Conservation (phyloP, 768 basidiomycete species). For the Daedaleopsis sinensis region DNA sequence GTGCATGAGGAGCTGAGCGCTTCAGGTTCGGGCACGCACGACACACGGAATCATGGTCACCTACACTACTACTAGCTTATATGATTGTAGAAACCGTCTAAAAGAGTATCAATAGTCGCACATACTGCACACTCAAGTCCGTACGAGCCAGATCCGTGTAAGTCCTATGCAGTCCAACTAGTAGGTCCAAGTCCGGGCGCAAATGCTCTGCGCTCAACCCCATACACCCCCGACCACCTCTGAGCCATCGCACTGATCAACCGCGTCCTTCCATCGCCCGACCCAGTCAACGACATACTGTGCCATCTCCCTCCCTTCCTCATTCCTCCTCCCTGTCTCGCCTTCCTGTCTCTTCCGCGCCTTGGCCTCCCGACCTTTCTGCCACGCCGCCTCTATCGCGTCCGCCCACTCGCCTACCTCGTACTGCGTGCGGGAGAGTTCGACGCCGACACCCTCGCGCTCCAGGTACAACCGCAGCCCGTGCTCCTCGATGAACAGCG, state of each 20-base stretch:
- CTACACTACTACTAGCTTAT: too few relatives aligned
- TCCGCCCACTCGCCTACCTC: slow-evolving; percentile 76
- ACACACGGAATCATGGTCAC: too few relatives aligned
- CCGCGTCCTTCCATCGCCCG: slow-evolving; percentile 28
- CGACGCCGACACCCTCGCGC: slow-evolving; percentile 67
- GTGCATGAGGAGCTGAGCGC: too few relatives aligned
- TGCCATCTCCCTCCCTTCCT: slow-evolving; percentile 52
- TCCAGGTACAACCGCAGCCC: slow-evolving; percentile 69
- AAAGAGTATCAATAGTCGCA: too few relatives aligned
- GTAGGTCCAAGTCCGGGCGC: too few relatives aligned
- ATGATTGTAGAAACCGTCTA: too few relatives aligned
- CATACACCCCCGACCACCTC: too few relatives aligned
- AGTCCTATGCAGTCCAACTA: too few relatives aligned
- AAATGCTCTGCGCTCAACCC: too few relatives aligned
- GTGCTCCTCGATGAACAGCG: slow-evolving; percentile 81
- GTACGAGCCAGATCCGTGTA: too few relatives aligned
- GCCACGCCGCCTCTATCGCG: slow-evolving; percentile 61
- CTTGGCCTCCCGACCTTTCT: slow-evolving; percentile 50
- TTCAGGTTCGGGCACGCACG: too few relatives aligned
- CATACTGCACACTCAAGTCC: too few relatives aligned
- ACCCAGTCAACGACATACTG: slow-evolving; percentile 55
- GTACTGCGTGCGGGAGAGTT: slow-evolving; percentile 64
- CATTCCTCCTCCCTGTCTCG: slow-evolving; percentile 43
- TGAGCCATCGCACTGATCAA: neutral
- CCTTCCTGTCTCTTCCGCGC: slow-evolving; percentile 48